Evolutionary conservation across 495 filamentous ascomycete species (phyloP).

Genomic region (Neurospora sp.): DNA sequence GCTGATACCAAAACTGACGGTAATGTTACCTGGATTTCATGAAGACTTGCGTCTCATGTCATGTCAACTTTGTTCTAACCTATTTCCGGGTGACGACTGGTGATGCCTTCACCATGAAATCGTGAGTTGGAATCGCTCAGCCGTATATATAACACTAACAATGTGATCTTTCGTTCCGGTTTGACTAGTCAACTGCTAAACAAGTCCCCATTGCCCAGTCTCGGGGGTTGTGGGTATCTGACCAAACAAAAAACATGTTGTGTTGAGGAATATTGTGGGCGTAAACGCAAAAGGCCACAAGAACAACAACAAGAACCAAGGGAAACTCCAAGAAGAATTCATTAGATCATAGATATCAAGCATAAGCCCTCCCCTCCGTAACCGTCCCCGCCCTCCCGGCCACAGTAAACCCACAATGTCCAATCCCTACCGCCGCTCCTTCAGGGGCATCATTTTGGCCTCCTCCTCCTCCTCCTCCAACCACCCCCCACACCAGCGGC

Average conservation of each 20-base stretch:
- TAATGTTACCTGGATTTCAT: neutral
- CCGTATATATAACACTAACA: neutral
- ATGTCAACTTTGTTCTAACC: neutral
- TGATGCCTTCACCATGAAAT: neutral
- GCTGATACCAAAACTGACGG: neutral
- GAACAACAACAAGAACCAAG: neutral
- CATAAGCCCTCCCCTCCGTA: slow-evolving; percentile 29
- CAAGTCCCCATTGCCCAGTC: neutral
- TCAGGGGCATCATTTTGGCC: neutral
- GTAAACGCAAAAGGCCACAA: neutral
- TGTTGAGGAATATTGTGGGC: no score
- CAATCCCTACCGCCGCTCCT: slow-evolving; percentile 13
- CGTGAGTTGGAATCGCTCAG: neutral
- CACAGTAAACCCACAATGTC: slow-evolving; percentile 29
- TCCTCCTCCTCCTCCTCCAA: slow-evolving; percentile 17
- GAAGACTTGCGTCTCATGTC: no score
- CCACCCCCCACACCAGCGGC: slow-evolving; percentile 31
- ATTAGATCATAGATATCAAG: slow-evolving; percentile 10
- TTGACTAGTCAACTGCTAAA: neutral
- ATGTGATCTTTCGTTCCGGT: neutral
- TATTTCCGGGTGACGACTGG: neutral
- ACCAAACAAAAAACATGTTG: neutral
- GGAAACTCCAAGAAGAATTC: neutral
- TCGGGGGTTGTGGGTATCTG: neutral
- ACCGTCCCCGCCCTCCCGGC: slow-evolving; percentile 15